Conservation (phyloP, 495 filamentous ascomycete genomes). For the Talaromyces nanjingensis region DNA sequence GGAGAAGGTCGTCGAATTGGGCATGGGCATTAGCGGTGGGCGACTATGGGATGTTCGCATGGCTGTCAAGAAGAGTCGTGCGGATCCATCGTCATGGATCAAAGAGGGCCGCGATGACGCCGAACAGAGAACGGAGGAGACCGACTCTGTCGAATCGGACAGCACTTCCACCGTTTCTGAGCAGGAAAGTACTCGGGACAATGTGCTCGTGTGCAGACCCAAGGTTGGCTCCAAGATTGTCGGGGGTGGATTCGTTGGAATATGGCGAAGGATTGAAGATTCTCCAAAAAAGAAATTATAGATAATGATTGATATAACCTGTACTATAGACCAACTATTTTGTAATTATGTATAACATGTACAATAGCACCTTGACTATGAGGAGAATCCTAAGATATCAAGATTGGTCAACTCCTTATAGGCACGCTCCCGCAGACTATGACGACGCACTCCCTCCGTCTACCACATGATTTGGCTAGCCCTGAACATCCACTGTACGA, state of each 20-base stretch:
- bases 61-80: constrained; percentile 37
- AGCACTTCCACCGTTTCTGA: not conserved
- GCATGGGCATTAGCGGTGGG: constrained; percentile 45
- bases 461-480: too few relatives aligned
- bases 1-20: constrained; percentile 61
- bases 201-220: constrained; percentile 61
- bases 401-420: too few relatives aligned
- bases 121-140: not conserved
- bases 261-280: constrained; percentile 52
- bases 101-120: not conserved
- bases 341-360: constrained; percentile 6
- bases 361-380: too few relatives aligned
- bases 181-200: constrained; percentile 23
- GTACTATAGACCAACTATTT: constrained; percentile 14
- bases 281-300: not conserved
- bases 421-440: too few relatives aligned
- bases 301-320: constrained; percentile 1
- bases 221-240: constrained; percentile 55
- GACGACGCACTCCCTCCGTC: too few relatives aligned
- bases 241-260: constrained; percentile 65
- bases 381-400: too few relatives aligned
- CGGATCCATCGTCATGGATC: constrained; percentile 33
- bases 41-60: constrained; percentile 61
- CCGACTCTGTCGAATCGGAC: constrained; percentile 1
- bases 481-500: too few relatives aligned